These are phyloP conservation scores for Phanerodontia chrysosporium DNA, from an alignment of 768 basidiomycete genomes.

Conservation along the genomic window DNA sequence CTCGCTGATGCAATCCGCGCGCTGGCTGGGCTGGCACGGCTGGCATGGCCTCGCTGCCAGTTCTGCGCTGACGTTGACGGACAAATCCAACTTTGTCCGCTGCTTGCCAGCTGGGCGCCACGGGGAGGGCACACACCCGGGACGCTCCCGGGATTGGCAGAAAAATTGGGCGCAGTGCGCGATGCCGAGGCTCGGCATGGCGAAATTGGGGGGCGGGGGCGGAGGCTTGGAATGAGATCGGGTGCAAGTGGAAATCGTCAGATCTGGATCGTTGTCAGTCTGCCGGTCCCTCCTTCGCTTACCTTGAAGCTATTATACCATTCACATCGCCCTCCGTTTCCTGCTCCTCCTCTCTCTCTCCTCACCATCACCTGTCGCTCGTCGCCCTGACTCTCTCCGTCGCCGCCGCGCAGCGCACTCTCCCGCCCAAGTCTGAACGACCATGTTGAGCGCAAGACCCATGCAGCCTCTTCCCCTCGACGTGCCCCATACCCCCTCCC, in stretches of 20 bases:
- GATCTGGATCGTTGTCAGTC: slow-evolving; percentile 2
- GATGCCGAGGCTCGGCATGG: slow-evolving; percentile 6
- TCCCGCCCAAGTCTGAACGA: slow-evolving; percentile 5
- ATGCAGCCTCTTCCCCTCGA: slow-evolving; percentile 28
- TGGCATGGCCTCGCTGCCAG: not conserved
- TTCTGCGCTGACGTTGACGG: too few relatives aligned
- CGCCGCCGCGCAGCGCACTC: not conserved
- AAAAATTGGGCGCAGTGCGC: not conserved
- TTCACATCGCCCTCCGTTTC: slow-evolving; percentile 8
- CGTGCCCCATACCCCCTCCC: slow-evolving; percentile 9
- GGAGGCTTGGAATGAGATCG: slow-evolving; percentile 7
- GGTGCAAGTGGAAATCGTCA: slow-evolving; percentile 7
- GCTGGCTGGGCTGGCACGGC: not conserved
- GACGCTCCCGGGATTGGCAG: not conserved
- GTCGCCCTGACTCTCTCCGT: slow-evolving; percentile 13
- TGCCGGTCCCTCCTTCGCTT: slow-evolving; percentile 9
- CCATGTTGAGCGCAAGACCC: slow-evolving; percentile 36
- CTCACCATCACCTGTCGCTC: slow-evolving; percentile 8
- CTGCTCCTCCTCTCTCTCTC: slow-evolving; percentile 2
- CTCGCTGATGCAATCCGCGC: not conserved
- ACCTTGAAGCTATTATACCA: slow-evolving; percentile 6
- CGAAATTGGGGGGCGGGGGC: slow-evolving; percentile 8
- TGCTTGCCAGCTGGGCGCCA: not conserved
- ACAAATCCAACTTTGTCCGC: too few relatives aligned
- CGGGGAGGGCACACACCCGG: not conserved